Evolutionary conservation across 1,139 yeast species (phyloP).

Genomic region (Suhomyces maxii): DNA sequence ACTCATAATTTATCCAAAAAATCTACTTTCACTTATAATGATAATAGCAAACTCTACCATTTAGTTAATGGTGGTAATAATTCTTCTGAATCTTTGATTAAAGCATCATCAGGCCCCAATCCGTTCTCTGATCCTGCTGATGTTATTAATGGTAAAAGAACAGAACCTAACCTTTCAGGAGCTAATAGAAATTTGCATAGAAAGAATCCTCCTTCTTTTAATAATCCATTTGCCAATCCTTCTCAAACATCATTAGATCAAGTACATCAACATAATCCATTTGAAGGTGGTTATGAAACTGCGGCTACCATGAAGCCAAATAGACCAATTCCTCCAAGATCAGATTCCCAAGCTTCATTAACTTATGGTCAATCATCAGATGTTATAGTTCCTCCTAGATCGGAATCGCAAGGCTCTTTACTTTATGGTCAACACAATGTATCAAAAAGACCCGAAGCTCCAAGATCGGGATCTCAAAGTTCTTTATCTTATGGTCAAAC

Average conservation of each 20-base stretch:
- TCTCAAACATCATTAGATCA: slow-evolving; percentile 1
- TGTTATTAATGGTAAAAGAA: not conserved
- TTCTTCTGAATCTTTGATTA: slow-evolving; percentile 6
- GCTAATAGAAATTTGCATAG: not conserved
- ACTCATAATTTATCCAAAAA: slow-evolving; percentile 3
- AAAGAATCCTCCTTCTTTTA: slow-evolving; percentile 2
- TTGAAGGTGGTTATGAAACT: not conserved
- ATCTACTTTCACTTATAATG: slow-evolving; percentile 6
- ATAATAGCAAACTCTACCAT: slow-evolving; percentile 12
- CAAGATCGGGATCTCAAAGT: slow-evolving; percentile 8
- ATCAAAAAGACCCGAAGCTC: not conserved
- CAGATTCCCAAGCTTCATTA: slow-evolving; percentile 4
- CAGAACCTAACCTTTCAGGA: not conserved
- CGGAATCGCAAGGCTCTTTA: slow-evolving; percentile 11
- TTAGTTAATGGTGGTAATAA: slow-evolving; percentile 1
- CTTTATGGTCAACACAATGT: slow-evolving; percentile 1
- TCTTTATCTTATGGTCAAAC: slow-evolving; percentile 3
- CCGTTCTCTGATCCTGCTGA: slow-evolving; percentile 5
- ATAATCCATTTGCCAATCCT: not conserved
- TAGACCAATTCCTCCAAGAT: slow-evolving; percentile 1
- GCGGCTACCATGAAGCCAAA: no score
- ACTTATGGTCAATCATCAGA: not conserved
- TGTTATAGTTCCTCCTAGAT: slow-evolving; percentile 3
- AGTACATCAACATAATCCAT: slow-evolving; percentile 1
- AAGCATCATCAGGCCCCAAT: not conserved